A percentile compares a stretch with the other conserved stretches of the same genome.
phyloP scores from a whole-genome alignment of 805 yeast genomes.

The Lachancea lanzarotensis region DNA sequence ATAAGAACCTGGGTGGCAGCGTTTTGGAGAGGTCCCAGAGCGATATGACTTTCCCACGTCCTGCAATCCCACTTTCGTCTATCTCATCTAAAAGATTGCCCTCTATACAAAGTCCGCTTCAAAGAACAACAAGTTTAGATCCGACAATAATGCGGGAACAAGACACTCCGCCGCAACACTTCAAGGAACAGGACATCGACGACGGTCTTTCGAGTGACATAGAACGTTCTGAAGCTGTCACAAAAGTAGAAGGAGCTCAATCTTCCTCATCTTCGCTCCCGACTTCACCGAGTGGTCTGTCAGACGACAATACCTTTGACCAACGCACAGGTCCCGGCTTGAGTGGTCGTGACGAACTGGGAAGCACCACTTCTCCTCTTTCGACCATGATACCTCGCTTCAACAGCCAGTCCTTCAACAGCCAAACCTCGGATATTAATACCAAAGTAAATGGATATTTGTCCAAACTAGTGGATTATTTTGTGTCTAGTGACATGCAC shows the following conservation, averaged over 20 bases:
- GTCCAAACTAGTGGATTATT: conserved; percentile 29
- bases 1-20: conserved; percentile 15
- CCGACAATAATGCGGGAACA: conserved; percentile 9
- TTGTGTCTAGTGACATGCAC: conserved; percentile 29
- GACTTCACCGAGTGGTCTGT: conserved; percentile 29
- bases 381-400: conserved; percentile 28
- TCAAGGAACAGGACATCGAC: conserved; percentile 30
- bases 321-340: conserved; percentile 20
- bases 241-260: conserved; percentile 4
- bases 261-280: conserved; percentile 31
- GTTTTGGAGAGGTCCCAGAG: conserved; percentile 26
- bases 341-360: conserved; percentile 4
- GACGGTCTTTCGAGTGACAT: conserved; percentile 35
- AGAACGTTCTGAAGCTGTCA: conserved; percentile 22
- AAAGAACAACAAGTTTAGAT: conserved; percentile 7
- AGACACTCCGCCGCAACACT: conserved; percentile 11
- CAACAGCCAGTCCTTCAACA: conserved; percentile 19
- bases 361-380: conserved; percentile 29
- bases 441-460: conserved; percentile 30
- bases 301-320: conserved; percentile 29
- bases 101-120: conserved; percentile 13
- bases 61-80: conserved; percentile 22
- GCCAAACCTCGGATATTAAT: conserved; percentile 27
- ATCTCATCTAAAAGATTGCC: conserved; percentile 23
- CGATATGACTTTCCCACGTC: conserved; percentile 25